Evolutionary conservation across 106 monocot species (phyloP).

Genomic region (Triglochin maritima): DNA sequence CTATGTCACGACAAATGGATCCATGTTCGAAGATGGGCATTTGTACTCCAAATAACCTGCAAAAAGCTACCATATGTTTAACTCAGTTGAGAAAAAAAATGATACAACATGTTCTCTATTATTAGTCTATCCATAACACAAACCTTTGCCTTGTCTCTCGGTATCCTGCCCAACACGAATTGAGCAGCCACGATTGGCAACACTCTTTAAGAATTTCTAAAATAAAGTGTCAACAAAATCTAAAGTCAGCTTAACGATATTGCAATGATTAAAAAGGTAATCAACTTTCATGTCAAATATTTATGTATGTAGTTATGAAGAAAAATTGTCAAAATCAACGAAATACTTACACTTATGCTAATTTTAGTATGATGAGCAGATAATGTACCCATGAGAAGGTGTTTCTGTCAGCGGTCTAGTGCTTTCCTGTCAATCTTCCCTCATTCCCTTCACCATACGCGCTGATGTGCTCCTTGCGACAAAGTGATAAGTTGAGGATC

Average conservation of each 20-base stretch:
- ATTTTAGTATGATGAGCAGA: background rate
- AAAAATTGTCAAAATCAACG: no score
- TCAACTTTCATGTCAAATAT: no score
- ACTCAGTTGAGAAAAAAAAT: background rate
- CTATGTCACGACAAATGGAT: slow-evolving; percentile 70
- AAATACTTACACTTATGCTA: no score
- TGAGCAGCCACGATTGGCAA: slow-evolving; percentile 83
- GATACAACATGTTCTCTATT: background rate
- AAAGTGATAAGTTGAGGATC: slow-evolving; percentile 67
- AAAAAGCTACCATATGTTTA: background rate
- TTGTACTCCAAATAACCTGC: slow-evolving; percentile 75
- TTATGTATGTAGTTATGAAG: no score
- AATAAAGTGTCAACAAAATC: background rate
- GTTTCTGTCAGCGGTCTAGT: slow-evolving; percentile 76
- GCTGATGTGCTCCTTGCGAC: slow-evolving; percentile 70
- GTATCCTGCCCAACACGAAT: slow-evolving; percentile 79
- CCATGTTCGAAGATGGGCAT: slow-evolving; percentile 87
- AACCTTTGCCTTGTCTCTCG: slow-evolving; percentile 73
- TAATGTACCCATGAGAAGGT: slow-evolving; percentile 69
- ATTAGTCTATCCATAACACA: background rate
- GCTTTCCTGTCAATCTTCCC: slow-evolving; percentile 69
- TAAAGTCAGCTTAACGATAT: no score
- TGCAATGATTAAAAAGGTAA: background rate
- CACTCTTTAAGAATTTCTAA: slow-evolving; percentile 25
- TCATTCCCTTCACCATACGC: slow-evolving; percentile 95